Evolutionary conservation across 257 asterid species (phyloP), one percentile per base, ranked within the genome.

Genomic region (Petunia axillaris): DNA sequence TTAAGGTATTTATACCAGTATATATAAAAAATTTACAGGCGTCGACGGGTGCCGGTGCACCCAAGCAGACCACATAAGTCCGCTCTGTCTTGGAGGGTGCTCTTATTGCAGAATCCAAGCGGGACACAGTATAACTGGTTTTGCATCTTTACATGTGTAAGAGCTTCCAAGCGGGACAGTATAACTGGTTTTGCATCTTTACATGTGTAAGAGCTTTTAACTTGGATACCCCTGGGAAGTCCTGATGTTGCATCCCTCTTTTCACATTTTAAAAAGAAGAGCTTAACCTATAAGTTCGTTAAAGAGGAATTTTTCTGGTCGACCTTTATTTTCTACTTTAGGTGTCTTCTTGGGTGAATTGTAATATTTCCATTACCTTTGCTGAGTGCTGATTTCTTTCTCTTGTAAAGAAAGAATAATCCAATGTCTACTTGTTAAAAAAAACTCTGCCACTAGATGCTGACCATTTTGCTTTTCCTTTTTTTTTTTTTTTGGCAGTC

Each of bases 401-500:
- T 15, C 57, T 52, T 52, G 57, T 52, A 52, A 52, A 52, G 9
- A 52, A 52, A 52, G 57, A 52, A 52, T 52, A 52, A 8, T 10
- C 57, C 57, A 52, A 52, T 52, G 15, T 52, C 57, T 52, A 10
- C 57, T 10, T 52, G 11, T 52, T 15, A 10, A 52, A 52, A 25
- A 52, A 10, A 10, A 4, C 57, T 52, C 57, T 52, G 15, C 57
- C 57, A 10, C 15, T 10, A 52, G 57, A 52, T 52, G 57, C 57
- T 52, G 57, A 52, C 57, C 25, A 25, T 25, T 41, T 52, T 78
- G 11, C 4, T 59, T 53, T n/a, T 60, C 35, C 43, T 59, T 13
- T 66, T 40, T 43, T 66, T 67, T 52, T 64, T 67, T 63, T 57
- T 73, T 74, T 73, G 82, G 84, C 88, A 91, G 96, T 80, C 85